phyloP scores from a whole-genome alignment of 139 green algal species.

The Chlamydomonas applanata region DNA sequence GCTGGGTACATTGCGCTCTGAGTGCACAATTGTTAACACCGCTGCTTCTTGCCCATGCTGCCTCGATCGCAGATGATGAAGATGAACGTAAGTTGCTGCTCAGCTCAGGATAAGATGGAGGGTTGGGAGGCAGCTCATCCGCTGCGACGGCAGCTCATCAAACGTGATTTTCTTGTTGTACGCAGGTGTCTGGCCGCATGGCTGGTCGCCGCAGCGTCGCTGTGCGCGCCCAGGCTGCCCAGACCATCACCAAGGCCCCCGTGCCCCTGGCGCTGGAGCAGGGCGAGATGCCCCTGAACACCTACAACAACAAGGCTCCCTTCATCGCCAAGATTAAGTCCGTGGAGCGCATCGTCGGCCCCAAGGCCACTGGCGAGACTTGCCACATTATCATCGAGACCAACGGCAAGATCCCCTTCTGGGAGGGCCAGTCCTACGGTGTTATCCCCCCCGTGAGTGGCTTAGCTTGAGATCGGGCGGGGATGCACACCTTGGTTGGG shows the following conservation, averaged over 20 bases:
- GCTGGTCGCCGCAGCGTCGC: conserved; percentile 18
- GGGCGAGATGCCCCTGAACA: conserved; percentile 89
- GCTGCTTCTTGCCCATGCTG: no score
- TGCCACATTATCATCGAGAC: conserved; percentile 98
- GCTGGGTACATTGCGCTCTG: no score
- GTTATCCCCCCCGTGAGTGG: conserved; percentile 89
- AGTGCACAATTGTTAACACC: no score
- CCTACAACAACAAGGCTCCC: conserved; percentile 87
- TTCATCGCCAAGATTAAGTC: conserved; percentile 85
- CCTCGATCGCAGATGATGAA: no score
- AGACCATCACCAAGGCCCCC: conserved; percentile 7
- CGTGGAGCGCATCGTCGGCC: conserved; percentile 94
- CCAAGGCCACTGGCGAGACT: conserved; percentile 94
- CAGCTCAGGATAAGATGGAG: no score
- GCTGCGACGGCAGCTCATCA: no score
- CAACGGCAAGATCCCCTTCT: conserved; percentile 93
- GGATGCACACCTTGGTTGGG: no score
- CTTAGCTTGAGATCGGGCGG: no score
- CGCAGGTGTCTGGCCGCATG: conserved; percentile 5
- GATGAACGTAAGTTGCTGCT: no score
- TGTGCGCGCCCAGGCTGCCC: conserved; percentile 21
- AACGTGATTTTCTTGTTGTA: no score
- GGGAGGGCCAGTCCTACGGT: conserved; percentile 97
- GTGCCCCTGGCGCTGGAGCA: conserved; percentile 58
- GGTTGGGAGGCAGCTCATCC: no score